phyloP scores from a whole-genome alignment of 208 protist species.

The Lotmaria passim region DNA sequence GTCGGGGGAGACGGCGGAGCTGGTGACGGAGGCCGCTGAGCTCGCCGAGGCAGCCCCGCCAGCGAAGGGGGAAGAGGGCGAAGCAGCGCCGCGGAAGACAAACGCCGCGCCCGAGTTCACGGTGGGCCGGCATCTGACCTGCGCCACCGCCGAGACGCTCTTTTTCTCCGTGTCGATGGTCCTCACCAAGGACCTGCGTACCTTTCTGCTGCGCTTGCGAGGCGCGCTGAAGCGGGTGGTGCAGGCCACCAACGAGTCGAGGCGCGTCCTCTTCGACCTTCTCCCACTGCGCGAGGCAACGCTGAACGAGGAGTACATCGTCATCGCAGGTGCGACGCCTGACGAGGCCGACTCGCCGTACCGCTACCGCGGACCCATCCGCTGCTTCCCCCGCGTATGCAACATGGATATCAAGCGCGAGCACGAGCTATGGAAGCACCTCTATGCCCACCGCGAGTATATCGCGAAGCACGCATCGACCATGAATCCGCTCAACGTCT shows the following conservation, averaged over 20 bases:
- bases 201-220: slow-evolving; percentile 57
- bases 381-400: slow-evolving; percentile 72
- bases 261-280: slow-evolving; percentile 44
- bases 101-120: slow-evolving; percentile 3
- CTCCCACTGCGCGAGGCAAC: slow-evolving; percentile 53
- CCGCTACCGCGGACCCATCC: slow-evolving; percentile 74
- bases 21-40: slow-evolving; percentile 33
- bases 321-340: slow-evolving; percentile 23
- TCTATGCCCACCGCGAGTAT: slow-evolving; percentile 68
- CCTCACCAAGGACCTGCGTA: slow-evolving; percentile 50
- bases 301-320: slow-evolving; percentile 81
- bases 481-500: slow-evolving; percentile 78
- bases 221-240: slow-evolving; percentile 52
- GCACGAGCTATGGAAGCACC: slow-evolving; percentile 59
- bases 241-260: slow-evolving; percentile 38
- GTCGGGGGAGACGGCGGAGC: slow-evolving; percentile 22
- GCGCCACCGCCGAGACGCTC: slow-evolving; percentile 73
- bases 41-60: slow-evolving; percentile 8
- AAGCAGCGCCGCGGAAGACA: no score
- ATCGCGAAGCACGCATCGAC: slow-evolving; percentile 56
- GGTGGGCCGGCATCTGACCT: slow-evolving; percentile 66
- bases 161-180: slow-evolving; percentile 57
- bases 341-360: slow-evolving; percentile 33
- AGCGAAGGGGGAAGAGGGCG: not conserved
- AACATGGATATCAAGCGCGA: slow-evolving; percentile 68